Percentiles rank a stretch among this genome's conserved stretches.
Evolutionary conservation across 805 yeast species (phyloP).

Genomic region (Citeromyces matritensis): DNA sequence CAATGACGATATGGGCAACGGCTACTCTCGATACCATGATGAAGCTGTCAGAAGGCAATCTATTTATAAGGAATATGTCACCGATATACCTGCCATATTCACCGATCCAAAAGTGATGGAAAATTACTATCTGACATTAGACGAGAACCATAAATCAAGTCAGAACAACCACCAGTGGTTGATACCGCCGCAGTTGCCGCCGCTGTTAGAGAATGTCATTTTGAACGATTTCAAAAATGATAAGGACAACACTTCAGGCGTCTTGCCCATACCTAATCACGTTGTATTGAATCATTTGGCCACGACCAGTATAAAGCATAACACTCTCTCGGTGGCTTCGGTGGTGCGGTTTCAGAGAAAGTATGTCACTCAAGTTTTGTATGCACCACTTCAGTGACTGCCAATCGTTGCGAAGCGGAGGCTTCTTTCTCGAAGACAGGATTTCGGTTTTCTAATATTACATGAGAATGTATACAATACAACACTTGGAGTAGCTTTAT

Average conservation of each 20-base stretch:
- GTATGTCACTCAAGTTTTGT: conserved; percentile 82
- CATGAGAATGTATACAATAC: no score
- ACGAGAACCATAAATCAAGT: conserved; percentile 42
- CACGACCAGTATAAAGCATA: conserved; percentile 89
- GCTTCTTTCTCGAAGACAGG: no score
- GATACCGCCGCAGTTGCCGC: conserved; percentile 94
- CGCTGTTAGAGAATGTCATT: conserved; percentile 89
- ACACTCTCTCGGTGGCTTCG: conserved; percentile 85
- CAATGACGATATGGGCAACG: conserved; percentile 74
- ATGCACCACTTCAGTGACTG: conserved; percentile 77
- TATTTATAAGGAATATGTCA: conserved; percentile 30
- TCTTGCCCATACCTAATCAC: conserved; percentile 86
- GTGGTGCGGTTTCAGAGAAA: conserved; percentile 79
- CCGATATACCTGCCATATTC: conserved; percentile 69
- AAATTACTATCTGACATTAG: conserved; percentile 66
- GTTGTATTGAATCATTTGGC: conserved; percentile 90
- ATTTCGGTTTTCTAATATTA: no score
- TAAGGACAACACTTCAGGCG: conserved; percentile 73
- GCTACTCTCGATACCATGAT: conserved; percentile 64
- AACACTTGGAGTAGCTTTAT: no score
- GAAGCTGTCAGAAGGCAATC: conserved; percentile 22
- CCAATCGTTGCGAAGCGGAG: no score
- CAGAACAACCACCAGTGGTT: conserved; percentile 42
- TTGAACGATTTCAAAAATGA: conserved; percentile 58
- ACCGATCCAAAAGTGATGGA: conserved; percentile 83